Conservation (phyloP, 768 basidiomycete species). For the Serendipita indica region DNA sequence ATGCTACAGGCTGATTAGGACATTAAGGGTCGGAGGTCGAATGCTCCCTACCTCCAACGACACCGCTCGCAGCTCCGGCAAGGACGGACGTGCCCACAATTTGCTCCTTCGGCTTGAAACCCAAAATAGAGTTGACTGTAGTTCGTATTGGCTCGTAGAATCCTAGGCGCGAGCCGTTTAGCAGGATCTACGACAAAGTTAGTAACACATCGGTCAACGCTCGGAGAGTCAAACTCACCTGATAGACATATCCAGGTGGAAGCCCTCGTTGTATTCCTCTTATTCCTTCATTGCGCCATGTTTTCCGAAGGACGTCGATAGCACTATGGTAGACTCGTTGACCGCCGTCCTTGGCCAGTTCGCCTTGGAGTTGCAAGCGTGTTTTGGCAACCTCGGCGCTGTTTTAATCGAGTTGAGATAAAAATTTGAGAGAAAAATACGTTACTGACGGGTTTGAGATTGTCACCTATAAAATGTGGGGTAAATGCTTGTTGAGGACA, state of each 20-base stretch:
- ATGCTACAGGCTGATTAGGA: conserved; percentile 28
- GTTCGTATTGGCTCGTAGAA: conserved; percentile 90
- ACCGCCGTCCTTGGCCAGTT: conserved; percentile 61
- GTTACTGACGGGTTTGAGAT: conserved; percentile 58
- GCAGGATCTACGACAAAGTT: conserved; percentile 44
- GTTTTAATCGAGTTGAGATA: conserved; percentile 8
- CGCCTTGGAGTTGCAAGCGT: conserved; percentile 89
- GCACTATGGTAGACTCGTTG: conserved; percentile 76
- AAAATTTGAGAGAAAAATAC: not conserved
- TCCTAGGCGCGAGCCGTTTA: conserved; percentile 86
- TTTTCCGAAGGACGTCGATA: conserved; percentile 76
- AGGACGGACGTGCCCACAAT: conserved; percentile 60
- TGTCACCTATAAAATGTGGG: conserved; percentile 41
- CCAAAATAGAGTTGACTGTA: conserved; percentile 51
- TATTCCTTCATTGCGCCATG: conserved; percentile 79
- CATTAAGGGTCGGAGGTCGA: not conserved
- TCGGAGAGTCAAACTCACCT: conserved; percentile 36
- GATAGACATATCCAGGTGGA: conserved; percentile 80
- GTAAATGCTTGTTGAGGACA: conserved; percentile 10
- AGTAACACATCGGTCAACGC: not conserved
- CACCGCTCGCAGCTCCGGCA: conserved; percentile 82
- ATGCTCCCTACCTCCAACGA: conserved; percentile 57
- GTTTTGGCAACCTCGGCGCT: conserved; percentile 64
- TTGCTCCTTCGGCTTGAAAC: conserved; percentile 47
- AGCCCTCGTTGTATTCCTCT: conserved; percentile 89